These are phyloP conservation scores for Sugiyamaella neomexicana DNA, from an alignment of 1,139 yeast genomes.

Conservation along the genomic window DNA sequence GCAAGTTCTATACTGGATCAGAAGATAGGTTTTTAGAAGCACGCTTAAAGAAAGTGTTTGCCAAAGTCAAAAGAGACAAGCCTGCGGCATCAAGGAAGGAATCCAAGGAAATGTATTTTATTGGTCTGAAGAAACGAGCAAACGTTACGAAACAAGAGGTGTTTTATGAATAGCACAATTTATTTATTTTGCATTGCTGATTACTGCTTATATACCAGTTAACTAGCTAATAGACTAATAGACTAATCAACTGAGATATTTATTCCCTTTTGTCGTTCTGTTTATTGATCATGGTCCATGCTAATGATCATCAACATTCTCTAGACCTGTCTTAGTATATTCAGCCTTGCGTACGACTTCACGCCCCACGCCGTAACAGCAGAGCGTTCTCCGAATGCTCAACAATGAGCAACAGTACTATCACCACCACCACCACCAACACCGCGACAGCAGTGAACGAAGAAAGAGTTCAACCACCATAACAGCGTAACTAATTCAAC, in stretches of 20 bases:
- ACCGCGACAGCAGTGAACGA: too few species aligned
- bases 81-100: conserved; percentile 62
- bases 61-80: conserved; percentile 55
- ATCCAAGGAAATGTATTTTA: conserved; percentile 69
- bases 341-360: too few species aligned
- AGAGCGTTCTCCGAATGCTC: too few species aligned
- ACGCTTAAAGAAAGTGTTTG: conserved; percentile 60
- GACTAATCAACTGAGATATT: too few species aligned
- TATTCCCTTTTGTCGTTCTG: too few species aligned
- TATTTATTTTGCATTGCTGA: background rate
- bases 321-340: too few species aligned
- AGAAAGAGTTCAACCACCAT: too few species aligned
- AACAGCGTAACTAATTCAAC: background rate
- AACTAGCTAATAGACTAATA: background rate
- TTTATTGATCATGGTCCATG: too few species aligned
- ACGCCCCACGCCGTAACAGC: too few species aligned
- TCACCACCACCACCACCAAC: too few species aligned
- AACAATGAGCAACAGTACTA: too few species aligned
- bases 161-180: conserved; percentile 29
- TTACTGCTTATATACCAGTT: background rate
- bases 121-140: conserved; percentile 55
- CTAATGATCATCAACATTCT: too few species aligned
- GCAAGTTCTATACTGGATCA: conserved; percentile 69
- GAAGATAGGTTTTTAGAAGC: conserved; percentile 62
- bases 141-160: conserved; percentile 51